Evolutionary conservation across 805 yeast genomes (phyloP), one percentile per base, ranked within the genome.

Genomic region (Candida quercuum): DNA sequence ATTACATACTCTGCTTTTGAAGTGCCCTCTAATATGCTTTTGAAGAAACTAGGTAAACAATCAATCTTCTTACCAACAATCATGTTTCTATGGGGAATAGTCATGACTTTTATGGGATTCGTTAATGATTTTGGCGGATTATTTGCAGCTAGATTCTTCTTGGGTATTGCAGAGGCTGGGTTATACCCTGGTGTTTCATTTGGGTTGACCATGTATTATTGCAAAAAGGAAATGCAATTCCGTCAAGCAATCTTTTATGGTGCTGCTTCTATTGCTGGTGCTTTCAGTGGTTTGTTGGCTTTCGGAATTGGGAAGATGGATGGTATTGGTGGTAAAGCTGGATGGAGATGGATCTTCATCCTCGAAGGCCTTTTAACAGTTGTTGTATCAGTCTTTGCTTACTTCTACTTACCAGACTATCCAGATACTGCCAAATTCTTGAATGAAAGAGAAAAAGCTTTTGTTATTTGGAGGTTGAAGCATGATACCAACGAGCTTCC

Each of bases 391-490:
- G 48, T 39, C 41, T 49, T 38, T 54, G 60, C 40, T 30, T 65
- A 37, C 43, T 66, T 35, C 46, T 56, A 49, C 36, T 57, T 49
- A 33, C 73, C 71, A 12, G 63, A 59, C 40, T 63, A 63, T 54
- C 83, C 81, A 18, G 54, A 50, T 5, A 48, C 52, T 31, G 69
- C 72, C 4, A 61, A 61, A 57, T 75, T 73, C 43, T 56, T 73
- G 33, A 61, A 54, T 13, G 36, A 39, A 27, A 35, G 64, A 57
- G 74, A 73, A 43, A 42, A 46, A 22, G 45, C 42, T 7, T 51
- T 39, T 19, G 43, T 45, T 8, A 42, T 43, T 39, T 49, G 54
- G 54, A 48, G 49, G 34, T 32, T 49, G 33, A 43, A 39, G 22
- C 44, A 40, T 32, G 47, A 43, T 26, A 31, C 22, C 14, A 43